These are phyloP conservation scores for Oldenlandia corymbosa DNA, from an alignment of 257 asterid species.

Conservation along the genomic window DNA sequence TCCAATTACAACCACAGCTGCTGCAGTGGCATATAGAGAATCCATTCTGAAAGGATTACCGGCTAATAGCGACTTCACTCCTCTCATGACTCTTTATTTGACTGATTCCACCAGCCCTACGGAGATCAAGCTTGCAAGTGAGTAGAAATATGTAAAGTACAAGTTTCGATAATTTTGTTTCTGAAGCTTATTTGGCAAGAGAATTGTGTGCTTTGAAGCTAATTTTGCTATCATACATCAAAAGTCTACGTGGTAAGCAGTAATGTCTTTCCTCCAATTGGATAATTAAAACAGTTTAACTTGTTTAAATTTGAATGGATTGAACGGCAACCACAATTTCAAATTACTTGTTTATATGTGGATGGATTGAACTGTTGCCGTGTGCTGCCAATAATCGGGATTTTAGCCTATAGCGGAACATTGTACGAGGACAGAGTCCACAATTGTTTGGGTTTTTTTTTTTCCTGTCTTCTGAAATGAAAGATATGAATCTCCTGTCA, in stretches of 20 bases:
- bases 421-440: background rate
- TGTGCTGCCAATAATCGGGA: background rate
- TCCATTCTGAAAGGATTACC: conserved; percentile 70
- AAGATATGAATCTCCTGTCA: too few species aligned
- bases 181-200: background rate
- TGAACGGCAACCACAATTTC: background rate
- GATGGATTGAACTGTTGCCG: background rate
- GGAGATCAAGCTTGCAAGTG: conserved; percentile 84
- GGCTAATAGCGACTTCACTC: conserved; percentile 50
- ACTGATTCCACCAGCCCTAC: conserved; percentile 73
- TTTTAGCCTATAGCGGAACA: too few species aligned
- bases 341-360: background rate
- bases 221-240: background rate
- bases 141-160: conserved; percentile 21
- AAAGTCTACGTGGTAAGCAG: background rate
- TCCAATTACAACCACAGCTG: conserved; percentile 80
- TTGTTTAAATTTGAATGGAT: background rate
- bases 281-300: too few species aligned
- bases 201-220: background rate
- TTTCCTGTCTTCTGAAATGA: too few species aligned
- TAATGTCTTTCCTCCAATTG: background rate
- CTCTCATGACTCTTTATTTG: conserved; percentile 95
- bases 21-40: conserved; percentile 66
- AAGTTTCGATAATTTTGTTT: background rate
- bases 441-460: too few species aligned